Base-by-base conservation (phyloP, 495 filamentous ascomycete species). In the Xylaria castorea region DNA sequence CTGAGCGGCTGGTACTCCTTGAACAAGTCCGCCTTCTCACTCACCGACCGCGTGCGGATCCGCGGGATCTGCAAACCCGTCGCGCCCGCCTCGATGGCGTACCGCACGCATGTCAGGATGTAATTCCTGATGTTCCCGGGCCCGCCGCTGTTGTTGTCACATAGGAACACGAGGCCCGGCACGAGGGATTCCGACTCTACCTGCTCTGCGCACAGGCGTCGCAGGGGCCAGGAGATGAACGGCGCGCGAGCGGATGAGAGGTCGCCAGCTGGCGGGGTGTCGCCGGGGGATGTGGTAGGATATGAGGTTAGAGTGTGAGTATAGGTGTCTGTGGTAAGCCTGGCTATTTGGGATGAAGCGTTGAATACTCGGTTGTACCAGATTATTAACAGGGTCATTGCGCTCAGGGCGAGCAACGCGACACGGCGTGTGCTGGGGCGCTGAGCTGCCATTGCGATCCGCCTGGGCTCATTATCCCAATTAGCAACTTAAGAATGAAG, bases 111-210 rank as follows among this genome's bases (percentile, higher is more conserved):
- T 6, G 82, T 86, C 30, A 87, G 77, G 68, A 87, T 83, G 76
- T 84, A 87, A 75, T 86, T 87, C 57, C 85, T 80, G 57, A 87
- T 87, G 73, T 87, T 87, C 46, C 85, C 85, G 9, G 85, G 82
- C 18, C 85, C 85, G 48, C 85, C 85, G 32, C 83, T 85, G 77
- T 86, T 87, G 75, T 85, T 84, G 75, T 86, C 85, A 75, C 85
- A 87, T 9, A 81, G 71, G 69, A 84, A 87, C 2, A 83, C 74
- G 2, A 86, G 65, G 20, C 83, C 83, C 0, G 84, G 81, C 0
- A 77, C 74, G 75, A 79, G 81, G 0, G 70, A 71, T 0, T 30
- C 18, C 1, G 68, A 51, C 4, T 71, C 55, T 25, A 51, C 67
- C 0, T 78, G 75, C 64, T 86, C 85, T 1, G 78, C 76, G 78